Percentiles rank a stretch among this genome's conserved stretches.
Conservation (phyloP, 176 grass and related monocot species). For the Oryza longistaminata region DNA sequence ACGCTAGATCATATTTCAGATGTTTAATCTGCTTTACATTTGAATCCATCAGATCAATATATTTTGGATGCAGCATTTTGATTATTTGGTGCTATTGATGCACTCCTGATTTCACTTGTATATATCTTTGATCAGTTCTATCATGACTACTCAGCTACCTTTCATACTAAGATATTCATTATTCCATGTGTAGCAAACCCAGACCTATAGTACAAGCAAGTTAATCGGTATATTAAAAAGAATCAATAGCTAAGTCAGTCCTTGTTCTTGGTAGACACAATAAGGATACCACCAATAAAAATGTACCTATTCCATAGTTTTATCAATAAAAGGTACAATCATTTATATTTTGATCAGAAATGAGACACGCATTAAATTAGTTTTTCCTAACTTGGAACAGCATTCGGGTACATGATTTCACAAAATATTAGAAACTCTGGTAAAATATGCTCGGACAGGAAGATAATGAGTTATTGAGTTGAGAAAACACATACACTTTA, state of each 20-base stretch:
- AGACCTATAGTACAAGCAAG: background rate
- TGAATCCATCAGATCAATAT: background rate
- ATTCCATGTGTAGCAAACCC: background rate
- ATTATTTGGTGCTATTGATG: constrained; percentile 6
- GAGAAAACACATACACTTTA: constrained; percentile 77
- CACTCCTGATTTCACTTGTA: background rate
- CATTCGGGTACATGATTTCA: background rate
- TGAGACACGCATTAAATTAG: background rate
- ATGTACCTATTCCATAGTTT: constrained; percentile 1
- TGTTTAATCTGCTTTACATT: background rate
- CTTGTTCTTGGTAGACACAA: constrained; percentile 12
- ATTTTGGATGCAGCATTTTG: background rate
- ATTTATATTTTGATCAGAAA: constrained; percentile 14
- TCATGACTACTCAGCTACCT: background rate
- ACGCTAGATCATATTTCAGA: background rate
- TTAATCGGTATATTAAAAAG: background rate
- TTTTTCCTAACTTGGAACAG: constrained; percentile 5
- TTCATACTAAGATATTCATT: background rate
- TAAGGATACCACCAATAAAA: constrained; percentile 21
- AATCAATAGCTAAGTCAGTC: background rate
- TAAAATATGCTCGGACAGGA: background rate
- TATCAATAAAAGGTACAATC: constrained; percentile 6
- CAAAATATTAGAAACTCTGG: background rate
- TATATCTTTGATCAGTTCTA: constrained; percentile 9
- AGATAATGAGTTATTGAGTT: constrained; percentile 36